phyloP scores from a whole-genome alignment of 2,329 filamentous ascomycete species.

The Aspergillus fischeri region DNA sequence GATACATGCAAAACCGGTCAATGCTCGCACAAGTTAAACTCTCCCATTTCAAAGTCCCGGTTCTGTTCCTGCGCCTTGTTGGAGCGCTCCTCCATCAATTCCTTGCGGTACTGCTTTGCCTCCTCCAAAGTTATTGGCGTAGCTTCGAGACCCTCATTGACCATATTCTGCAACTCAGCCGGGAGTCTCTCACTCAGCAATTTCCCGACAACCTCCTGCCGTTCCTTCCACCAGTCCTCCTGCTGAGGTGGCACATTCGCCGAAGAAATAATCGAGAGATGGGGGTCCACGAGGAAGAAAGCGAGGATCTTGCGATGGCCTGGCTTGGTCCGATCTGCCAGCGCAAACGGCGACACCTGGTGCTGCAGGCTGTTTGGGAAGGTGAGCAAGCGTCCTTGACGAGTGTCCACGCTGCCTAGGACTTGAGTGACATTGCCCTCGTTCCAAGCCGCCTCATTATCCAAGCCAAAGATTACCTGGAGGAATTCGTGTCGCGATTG shows the following conservation, averaged over 20 bases:
- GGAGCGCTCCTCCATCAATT: constrained; percentile 40
- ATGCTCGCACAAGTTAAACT: constrained; percentile 16
- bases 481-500: constrained; percentile 6
- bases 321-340: constrained; percentile 47
- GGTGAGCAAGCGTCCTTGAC: constrained; percentile 5
- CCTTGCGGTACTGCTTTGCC: constrained; percentile 34
- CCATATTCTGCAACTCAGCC: constrained; percentile 25
- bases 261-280: constrained; percentile 48
- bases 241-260: constrained; percentile 51
- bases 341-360: constrained; percentile 47
- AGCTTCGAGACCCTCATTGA: constrained; percentile 20
- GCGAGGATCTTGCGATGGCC: constrained; percentile 56
- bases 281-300: constrained; percentile 58
- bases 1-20: not conserved
- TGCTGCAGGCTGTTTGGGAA: constrained; percentile 43
- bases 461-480: constrained; percentile 17
- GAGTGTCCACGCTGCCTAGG: constrained; percentile 6
- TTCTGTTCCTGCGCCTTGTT: constrained; percentile 6
- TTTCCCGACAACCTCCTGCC: constrained; percentile 3
- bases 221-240: constrained; percentile 42
- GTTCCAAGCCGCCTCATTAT: constrained; percentile 3
- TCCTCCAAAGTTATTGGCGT: constrained; percentile 32
- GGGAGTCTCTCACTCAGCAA: constrained; percentile 13
- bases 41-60: constrained; percentile 8
- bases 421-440: constrained; percentile 7